Evolutionary conservation across 176 grass and related monocot genomes (phyloP), one percentile per base, ranked within the genome.

Genomic region (Oryza meridionalis): DNA sequence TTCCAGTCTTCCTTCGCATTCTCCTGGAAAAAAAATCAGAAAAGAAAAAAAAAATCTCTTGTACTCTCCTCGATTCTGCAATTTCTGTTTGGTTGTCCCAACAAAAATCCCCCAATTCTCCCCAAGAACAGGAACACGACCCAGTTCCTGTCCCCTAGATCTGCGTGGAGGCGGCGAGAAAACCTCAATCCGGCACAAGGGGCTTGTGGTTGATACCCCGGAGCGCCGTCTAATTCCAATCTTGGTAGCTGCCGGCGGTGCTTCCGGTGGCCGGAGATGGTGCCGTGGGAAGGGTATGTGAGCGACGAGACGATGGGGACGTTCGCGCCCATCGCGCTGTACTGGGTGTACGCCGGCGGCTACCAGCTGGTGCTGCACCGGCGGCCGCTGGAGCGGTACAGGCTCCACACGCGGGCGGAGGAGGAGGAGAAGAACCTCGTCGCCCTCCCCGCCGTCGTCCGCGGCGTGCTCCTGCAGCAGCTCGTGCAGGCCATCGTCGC

Each of bases 231-330:
- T 82, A 86, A 86, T 78, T 10, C 78, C 83, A 22, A 31, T 31
- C 29, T 31, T 31, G 29, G 29, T 31, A 31, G 5, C 77, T 22
- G 44, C 21, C 27, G 58, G 63, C 63, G 50, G 6, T 24, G 45
- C 70, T 1, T n/a, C 35, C 9, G 64, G 75, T 4, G 33, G 13
- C 1, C 64, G 37, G 63, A 40, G 68, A 96, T 97, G 94, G 94
- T 93, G 73, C 90, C 90, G 9, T 97, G 94, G 94, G 94, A 93
- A 75, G 94, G 94, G 29, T 91, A 91, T 69, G 5, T 84, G 64
- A 97, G 86, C 89, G 94, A 97, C 85, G 94, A 97, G 90, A 82
- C 88, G 17, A 93, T 97, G 94, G 94, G 94, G 50, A 93, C 94
- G 37, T 91, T 97, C 76, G 94, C 91, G 50, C 94, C 94, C 65